Evolutionary conservation across 169 alveolate species (phyloP), one percentile per base, ranked within the genome.

Genomic region (Plasmodium inui): DNA sequence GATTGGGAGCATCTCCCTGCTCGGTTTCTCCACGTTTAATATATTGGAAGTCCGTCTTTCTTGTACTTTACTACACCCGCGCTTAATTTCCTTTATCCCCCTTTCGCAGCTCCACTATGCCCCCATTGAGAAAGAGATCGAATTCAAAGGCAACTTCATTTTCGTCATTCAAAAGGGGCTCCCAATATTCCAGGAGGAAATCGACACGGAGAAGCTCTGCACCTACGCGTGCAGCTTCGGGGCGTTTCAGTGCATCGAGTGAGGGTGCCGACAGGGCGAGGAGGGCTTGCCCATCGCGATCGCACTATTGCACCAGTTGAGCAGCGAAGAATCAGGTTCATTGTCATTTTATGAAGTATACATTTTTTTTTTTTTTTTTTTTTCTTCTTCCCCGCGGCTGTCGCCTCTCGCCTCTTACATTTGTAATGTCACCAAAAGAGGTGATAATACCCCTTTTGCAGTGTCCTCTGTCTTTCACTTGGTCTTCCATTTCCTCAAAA

Each of bases 161-260:
- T 80, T 89, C 74, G 83, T 89, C 26, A 89, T 89, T 39, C 94
- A 89, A 79, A 61, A 67, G 32, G 94, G 94, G 17, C 73, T 89
- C 8, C 44, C 82, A 39, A 89, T 89, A 80, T 89, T 89, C 80
- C 37, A n/a, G 55, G 79, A 89, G 74, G 94, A 89, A 78, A 73
- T 89, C 30, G 80, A 89, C 4, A 46, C 61, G n/a, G 94, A 89
- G 22, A 44, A 37, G 41, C 74, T 89, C 19, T 80, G 74, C 22
- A 41, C 89, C 61, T 89, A 89, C 46, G 37, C 67, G 30, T 61
- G 83, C 17, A 61, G 91, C 37, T 89, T 67, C 22, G 94, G 94
- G 39, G 89, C 90, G n/a, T 80, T 89, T 39, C 55, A 67, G 71
- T 7, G 39, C 44, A 34, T 78, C 53, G 39, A 71, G 26, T 76